phyloP scores from a whole-genome alignment of 2,329 filamentous ascomycete species.

The Elsinoe fawcettii region DNA sequence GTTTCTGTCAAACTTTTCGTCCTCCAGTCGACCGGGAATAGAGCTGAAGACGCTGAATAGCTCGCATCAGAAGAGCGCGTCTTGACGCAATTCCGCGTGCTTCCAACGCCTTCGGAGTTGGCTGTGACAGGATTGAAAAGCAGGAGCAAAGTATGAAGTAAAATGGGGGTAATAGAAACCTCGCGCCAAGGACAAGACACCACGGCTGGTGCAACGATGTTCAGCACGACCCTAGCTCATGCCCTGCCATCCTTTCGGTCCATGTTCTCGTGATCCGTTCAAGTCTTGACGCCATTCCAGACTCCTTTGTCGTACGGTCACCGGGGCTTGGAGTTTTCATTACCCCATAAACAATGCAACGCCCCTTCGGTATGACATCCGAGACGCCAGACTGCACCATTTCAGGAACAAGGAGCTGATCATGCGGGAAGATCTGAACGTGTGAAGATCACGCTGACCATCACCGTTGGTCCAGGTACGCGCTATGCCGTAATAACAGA shows the following conservation, averaged over 20 bases:
- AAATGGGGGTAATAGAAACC: slow-evolving; percentile 16
- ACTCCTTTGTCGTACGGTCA: background rate
- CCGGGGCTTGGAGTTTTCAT: background rate
- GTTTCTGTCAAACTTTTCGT: background rate
- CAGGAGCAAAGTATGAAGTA: slow-evolving; percentile 14
- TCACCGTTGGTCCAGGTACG: slow-evolving; percentile 6
- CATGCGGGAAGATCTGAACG: slow-evolving; percentile 12
- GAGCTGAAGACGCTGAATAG: background rate
- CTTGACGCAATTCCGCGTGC: slow-evolving; percentile 5
- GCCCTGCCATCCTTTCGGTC: background rate
- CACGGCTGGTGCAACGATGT: slow-evolving; percentile 1
- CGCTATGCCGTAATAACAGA: slow-evolving; percentile 4
- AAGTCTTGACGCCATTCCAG: slow-evolving; percentile 11
- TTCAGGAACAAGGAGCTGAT: slow-evolving; percentile 11
- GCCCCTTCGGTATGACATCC: slow-evolving; percentile 7
- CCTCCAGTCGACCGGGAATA: background rate
- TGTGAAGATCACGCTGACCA: slow-evolving; percentile 8
- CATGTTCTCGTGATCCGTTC: slow-evolving; percentile 6
- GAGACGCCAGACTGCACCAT: background rate
- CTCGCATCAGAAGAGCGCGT: background rate
- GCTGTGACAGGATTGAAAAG: slow-evolving; percentile 5
- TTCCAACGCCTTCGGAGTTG: slow-evolving; percentile 6
- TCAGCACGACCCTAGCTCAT: background rate
- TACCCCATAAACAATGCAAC: slow-evolving; percentile 14
- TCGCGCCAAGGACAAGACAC: background rate